Conservation (phyloP, 179 eudicot species). For the Camellia oleifera region DNA sequence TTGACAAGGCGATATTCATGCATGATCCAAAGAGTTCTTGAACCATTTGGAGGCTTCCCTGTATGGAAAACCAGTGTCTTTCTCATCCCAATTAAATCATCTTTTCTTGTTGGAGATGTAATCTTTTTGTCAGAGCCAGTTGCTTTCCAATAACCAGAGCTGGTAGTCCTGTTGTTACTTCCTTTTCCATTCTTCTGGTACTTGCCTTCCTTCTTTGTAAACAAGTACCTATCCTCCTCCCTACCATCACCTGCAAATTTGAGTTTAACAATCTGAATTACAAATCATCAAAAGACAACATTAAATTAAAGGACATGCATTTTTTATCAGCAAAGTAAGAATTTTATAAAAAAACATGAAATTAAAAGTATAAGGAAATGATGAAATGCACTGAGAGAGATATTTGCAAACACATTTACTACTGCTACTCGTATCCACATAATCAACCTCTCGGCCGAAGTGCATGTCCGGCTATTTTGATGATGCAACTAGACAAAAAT, state of each 20-base stretch:
- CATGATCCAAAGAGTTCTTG: slow-evolving; percentile 34
- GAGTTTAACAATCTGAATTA: no score
- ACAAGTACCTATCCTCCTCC: slow-evolving; percentile 33
- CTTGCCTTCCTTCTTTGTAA: slow-evolving; percentile 27
- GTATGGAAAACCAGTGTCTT: slow-evolving; percentile 39
- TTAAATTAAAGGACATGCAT: neutral
- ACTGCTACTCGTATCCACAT: no score
- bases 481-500: no score
- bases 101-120: slow-evolving; percentile 13
- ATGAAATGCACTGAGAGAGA: no score
- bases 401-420: no score
- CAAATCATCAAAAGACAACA: neutral
- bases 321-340: no score
- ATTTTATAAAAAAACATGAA: no score
- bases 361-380: no score
- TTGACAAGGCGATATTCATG: slow-evolving; percentile 32
- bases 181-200: slow-evolving; percentile 26
- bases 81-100: slow-evolving; percentile 33
- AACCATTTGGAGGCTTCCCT: slow-evolving; percentile 21
- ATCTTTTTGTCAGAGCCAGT: slow-evolving; percentile 31
- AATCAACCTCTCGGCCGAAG: no score
- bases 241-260: slow-evolving; percentile 7
- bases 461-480: no score
- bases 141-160: slow-evolving; percentile 40
- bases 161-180: slow-evolving; percentile 15